Base-by-base conservation (phyloP, 495 filamentous ascomycete genomes). In the Pyrenopolyporus hunteri region DNA sequence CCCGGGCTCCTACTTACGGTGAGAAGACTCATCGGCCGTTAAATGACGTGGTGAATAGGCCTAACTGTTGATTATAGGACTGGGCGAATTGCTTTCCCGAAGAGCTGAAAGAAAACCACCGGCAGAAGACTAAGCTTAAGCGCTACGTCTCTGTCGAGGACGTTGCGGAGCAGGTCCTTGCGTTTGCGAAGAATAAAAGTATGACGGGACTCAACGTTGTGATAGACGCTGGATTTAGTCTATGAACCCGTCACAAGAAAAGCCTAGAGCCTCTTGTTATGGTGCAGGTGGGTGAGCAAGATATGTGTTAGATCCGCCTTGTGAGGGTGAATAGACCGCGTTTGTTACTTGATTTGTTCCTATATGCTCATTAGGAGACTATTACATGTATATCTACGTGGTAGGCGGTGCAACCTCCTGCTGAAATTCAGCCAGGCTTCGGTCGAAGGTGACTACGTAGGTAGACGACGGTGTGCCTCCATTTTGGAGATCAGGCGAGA, bases 1-100 rank as follows among this genome's bases (percentile, higher is more conserved):
- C 82, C 82, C 0, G 82, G 82, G 1, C 32, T 85, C 22, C 61
- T 83, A 55, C 64, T 82, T 19, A 83, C 80, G 32, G 76, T 79
- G 64, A 48, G 73, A 59, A 22, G 6, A 11, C 37, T 45, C 13
- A 25, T 49, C n/a, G 28, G n/a, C 26, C 23, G n/a, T 23, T 35
- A 26, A 20, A 39, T 29, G 4, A 23, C 52, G 1, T 19, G 36
- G 14, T 19, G 4, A 39, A 7, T 26, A 9, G 1, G 22, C 45
- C 63, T 62, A 52, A 70, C 36, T 5, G 2, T 14, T 23, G 25
- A 44, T 57, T 23, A 64, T 42, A 82, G 76, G 81, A 85, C 13
- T 85, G 83, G 83, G 80, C 78, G 3, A 59, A 74, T 25, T 67
- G 73, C 47, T 84, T 85, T 60, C 66, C 81, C 5, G 64, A 74